Base-by-base conservation (phyloP, 2,329 filamentous ascomycete species). In the Parafenestella ontariensis region DNA sequence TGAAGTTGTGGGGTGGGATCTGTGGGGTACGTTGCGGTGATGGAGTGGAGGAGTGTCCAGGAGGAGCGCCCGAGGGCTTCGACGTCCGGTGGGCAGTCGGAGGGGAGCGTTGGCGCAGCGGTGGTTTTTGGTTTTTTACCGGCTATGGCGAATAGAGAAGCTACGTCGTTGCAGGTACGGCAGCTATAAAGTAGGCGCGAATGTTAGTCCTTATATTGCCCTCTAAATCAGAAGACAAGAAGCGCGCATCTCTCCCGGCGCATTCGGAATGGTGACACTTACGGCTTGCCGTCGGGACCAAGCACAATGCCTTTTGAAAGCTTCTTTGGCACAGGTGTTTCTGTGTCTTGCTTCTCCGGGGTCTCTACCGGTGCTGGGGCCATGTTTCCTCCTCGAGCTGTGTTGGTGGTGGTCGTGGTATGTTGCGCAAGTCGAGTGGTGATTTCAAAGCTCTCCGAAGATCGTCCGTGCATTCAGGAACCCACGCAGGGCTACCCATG, bases 1-100 rank as follows among this genome's bases (percentile, higher is more conserved):
- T 97, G 92, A 65, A 96, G 86, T 9, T 81, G 76, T 0, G 81
- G 75, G 0, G 88, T 85, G 0, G 95, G 92, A 7, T 73, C 77
- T 7, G 83, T 81, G 1, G 95, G 95, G 75, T 98, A 99, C 13
- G 86, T 86, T 0, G 93, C 95, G 13, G 94, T 91, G 61, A 99
- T 90, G 8, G 90, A 89, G 80, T 99, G 95, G 1, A 99, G 86
- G 18, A 99, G 84, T 0, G 92, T 97, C 95, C 95, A 99, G 11
- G 92, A 91, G 56, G 88, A 88, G 58, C 92, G 90, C 1, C 95
- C 95, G 4, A 99, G 87, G 15, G 83, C 79, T 72, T 96, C 92
- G 61, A 97, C 91, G 72, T 98, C 93, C 1, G 95, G 89, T 0
- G 95, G 95, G 73, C 94, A 98, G 76, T 96, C 90, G 52, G 81